Percentiles rank a stretch among this genome's conserved stretches.
Conservation (phyloP, 257 asterid genomes). For the Solanum tarapatanum region DNA sequence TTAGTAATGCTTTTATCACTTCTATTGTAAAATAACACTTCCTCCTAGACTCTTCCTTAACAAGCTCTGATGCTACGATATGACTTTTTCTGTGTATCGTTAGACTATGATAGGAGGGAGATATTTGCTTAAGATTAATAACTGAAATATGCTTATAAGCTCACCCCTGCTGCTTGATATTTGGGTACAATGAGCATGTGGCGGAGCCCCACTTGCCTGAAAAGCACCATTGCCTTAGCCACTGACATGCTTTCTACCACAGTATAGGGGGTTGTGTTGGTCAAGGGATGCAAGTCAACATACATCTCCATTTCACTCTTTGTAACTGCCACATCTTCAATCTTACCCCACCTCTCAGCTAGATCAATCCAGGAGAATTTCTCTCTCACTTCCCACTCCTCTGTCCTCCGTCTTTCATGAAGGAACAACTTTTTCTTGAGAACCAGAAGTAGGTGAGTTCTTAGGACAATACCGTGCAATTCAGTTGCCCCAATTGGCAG, state of each 20-base stretch:
- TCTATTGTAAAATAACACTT: too few species aligned
- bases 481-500: slow-evolving; percentile 38
- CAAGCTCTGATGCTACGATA: not conserved
- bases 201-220: slow-evolving; percentile 79
- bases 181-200: slow-evolving; percentile 84
- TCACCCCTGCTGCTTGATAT: slow-evolving; percentile 71
- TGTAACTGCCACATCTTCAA: slow-evolving; percentile 54
- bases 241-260: slow-evolving; percentile 77
- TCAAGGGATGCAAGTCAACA: slow-evolving; percentile 74
- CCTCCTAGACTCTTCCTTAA: too few species aligned
- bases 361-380: slow-evolving; percentile 58
- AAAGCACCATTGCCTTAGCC: slow-evolving; percentile 86
- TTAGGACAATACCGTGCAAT: slow-evolving; percentile 61
- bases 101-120: not conserved
- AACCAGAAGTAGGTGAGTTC: slow-evolving; percentile 67
- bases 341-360: slow-evolving; percentile 62
- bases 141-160: slow-evolving; percentile 5
- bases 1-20: slow-evolving; percentile 9
- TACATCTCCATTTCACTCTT: slow-evolving; percentile 75
- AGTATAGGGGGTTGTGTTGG: slow-evolving; percentile 67
- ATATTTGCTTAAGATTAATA: not conserved
- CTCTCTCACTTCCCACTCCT: slow-evolving; percentile 78
- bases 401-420: slow-evolving; percentile 52
- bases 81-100: not conserved
- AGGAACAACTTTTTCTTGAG: slow-evolving; percentile 77